A percentile compares a stretch with the other conserved stretches of the same genome.
Evolutionary conservation across 768 basidiomycete genomes (phyloP).

Genomic region (Lactarius psammicola): DNA sequence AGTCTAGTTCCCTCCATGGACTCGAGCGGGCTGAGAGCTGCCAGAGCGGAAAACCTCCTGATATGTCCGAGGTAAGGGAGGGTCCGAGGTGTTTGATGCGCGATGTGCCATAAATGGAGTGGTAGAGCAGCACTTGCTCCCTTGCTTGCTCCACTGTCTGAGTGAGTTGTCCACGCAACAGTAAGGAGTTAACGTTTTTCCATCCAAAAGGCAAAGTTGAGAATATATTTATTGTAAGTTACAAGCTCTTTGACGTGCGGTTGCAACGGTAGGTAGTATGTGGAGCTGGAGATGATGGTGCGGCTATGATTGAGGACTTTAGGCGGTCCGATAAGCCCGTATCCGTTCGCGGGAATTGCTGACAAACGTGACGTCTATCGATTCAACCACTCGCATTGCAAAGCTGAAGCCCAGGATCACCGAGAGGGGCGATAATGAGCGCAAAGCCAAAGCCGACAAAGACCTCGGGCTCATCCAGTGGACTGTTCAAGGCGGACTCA

Average conservation of each 20-base stretch:
- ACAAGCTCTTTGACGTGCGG: background rate
- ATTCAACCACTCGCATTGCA: too few relatives aligned
- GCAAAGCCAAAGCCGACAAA: slow-evolving; percentile 26
- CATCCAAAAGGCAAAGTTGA: too few relatives aligned
- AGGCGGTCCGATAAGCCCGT: background rate
- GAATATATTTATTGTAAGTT: background rate
- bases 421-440: slow-evolving; percentile 12
- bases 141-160: too few relatives aligned
- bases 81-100: too few relatives aligned
- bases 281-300: too few relatives aligned
- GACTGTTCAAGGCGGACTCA: slow-evolving; percentile 28
- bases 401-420: background rate
- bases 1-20: too few relatives aligned
- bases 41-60: too few relatives aligned
- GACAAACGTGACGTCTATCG: background rate
- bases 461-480: slow-evolving; percentile 18
- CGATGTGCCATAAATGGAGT: too few relatives aligned
- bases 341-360: background rate
- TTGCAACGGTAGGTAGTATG: too few relatives aligned
- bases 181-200: background rate
- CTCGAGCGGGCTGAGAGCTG: too few relatives aligned
- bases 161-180: background rate
- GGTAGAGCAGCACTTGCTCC: too few relatives aligned
- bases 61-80: too few relatives aligned
- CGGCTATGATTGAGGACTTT: background rate